These are phyloP conservation scores for Chaetomium globosum DNA, from an alignment of 2,329 filamentous ascomycete genomes.

Conservation along the genomic window DNA sequence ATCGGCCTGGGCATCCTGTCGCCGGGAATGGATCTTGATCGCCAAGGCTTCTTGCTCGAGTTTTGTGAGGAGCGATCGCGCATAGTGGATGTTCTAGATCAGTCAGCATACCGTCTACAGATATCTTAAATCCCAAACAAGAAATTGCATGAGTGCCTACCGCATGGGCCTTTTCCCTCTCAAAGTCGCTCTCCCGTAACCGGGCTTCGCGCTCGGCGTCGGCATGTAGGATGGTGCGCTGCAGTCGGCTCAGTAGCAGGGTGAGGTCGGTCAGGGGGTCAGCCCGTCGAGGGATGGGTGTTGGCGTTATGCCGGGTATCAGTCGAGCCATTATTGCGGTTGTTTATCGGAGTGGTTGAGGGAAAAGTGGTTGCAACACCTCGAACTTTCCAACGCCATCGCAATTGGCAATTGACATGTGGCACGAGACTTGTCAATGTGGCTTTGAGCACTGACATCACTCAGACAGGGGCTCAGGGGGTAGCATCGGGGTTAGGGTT, in stretches of 20 bases:
- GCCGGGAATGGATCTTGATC: constrained; percentile 61
- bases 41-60: constrained; percentile 69
- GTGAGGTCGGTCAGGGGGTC: constrained; percentile 58
- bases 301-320: constrained; percentile 27
- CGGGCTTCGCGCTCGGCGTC: constrained; percentile 61
- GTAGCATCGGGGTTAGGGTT: constrained; percentile 25
- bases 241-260: constrained; percentile 66
- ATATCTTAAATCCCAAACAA: background rate
- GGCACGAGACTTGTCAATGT: constrained; percentile 21
- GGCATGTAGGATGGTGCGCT: constrained; percentile 65
- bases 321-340: constrained; percentile 35
- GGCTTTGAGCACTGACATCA: constrained; percentile 28
- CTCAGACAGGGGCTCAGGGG: background rate
- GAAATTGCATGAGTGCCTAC: constrained; percentile 42
- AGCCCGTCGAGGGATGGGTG: constrained; percentile 26
- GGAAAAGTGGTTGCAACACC: background rate
- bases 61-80: constrained; percentile 66
- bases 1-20: constrained; percentile 64
- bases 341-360: constrained; percentile 6
- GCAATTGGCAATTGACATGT: constrained; percentile 26
- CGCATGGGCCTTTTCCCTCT: constrained; percentile 61
- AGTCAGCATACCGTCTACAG: constrained; percentile 18
- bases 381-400: background rate
- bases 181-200: constrained; percentile 64
- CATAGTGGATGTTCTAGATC: constrained; percentile 69